Conservation (phyloP, 495 filamentous ascomycete species). For the Penicillium coprophilum region DNA sequence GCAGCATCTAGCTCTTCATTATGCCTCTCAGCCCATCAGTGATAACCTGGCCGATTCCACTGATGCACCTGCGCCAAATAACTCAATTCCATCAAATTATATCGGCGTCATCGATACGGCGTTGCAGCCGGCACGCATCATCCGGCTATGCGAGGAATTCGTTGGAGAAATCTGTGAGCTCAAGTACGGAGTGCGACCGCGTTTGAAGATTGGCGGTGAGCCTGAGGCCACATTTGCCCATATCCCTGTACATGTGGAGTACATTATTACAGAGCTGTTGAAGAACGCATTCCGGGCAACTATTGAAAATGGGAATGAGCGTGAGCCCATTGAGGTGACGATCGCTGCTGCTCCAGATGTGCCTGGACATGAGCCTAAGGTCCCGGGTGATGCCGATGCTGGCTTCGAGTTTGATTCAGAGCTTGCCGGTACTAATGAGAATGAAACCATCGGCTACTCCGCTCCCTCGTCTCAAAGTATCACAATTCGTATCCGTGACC, state of each 20-base stretch:
- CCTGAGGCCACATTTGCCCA: constrained; percentile 81
- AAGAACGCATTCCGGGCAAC: constrained; percentile 97
- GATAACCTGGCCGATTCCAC: constrained; percentile 29
- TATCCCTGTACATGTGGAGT: constrained; percentile 92
- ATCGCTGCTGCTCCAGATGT: constrained; percentile 81
- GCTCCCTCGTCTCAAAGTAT: constrained; percentile 72
- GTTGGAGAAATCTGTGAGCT: constrained; percentile 96
- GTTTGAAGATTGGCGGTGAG: constrained; percentile 77
- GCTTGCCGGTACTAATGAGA: constrained; percentile 32
- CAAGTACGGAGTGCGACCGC: constrained; percentile 86
- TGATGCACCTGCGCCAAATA: constrained; percentile 27
- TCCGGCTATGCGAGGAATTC: constrained; percentile 80
- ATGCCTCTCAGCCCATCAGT: constrained; percentile 70
- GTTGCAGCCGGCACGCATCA: constrained; percentile 73
- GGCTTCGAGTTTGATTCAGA: constrained; percentile 34
- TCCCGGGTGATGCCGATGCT: constrained; percentile 31
- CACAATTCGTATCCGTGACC: constrained; percentile 90
- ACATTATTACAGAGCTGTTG: constrained; percentile 91
- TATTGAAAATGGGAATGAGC: constrained; percentile 75
- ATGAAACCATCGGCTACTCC: constrained; percentile 39
- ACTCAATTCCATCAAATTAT: constrained; percentile 63
- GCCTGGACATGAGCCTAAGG: constrained; percentile 24
- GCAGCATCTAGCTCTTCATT: constrained; percentile 93
- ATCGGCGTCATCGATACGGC: constrained; percentile 98
- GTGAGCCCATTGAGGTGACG: constrained; percentile 83